Evolutionary conservation across 768 basidiomycete genomes (phyloP).

Genomic region (Kwoniella dendrophila): DNA sequence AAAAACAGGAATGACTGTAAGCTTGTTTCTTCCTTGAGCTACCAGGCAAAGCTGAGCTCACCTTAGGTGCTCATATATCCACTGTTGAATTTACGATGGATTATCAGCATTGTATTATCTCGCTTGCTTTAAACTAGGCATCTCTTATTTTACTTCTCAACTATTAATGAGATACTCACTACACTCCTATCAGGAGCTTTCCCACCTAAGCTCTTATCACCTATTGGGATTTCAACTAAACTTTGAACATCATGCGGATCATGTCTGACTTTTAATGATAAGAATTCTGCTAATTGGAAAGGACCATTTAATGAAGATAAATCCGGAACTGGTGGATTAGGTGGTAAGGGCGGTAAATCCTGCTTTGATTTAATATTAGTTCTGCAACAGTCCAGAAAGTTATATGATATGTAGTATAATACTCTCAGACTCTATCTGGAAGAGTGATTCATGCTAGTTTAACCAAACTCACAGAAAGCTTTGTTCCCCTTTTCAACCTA

Average conservation of each 20-base stretch:
- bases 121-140: too few relatives aligned
- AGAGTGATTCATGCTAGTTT: background rate
- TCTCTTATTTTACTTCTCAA: too few relatives aligned
- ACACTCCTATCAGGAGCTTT: constrained; percentile 54
- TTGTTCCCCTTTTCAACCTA: constrained; percentile 43
- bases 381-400: background rate
- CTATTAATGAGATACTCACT: constrained; percentile 61
- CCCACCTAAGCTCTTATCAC: constrained; percentile 50
- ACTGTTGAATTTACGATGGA: constrained; percentile 34
- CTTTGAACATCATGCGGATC: constrained; percentile 86
- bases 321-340: constrained; percentile 61
- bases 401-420: too few relatives aligned
- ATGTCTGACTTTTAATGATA: constrained; percentile 78
- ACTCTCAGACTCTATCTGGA: too few relatives aligned
- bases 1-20: background rate
- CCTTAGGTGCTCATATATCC: constrained; percentile 57
- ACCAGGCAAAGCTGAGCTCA: constrained; percentile 20
- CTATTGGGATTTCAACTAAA: constrained; percentile 71
- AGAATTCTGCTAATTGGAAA: constrained; percentile 93
- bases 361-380: background rate
- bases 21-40: background rate
- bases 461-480: constrained; percentile 29
- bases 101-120: too few relatives aligned
- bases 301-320: constrained; percentile 70
- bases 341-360: constrained; percentile 31